Conservation (phyloP, 495 filamentous ascomycete species). For the Hyaloscypha bicolor region DNA sequence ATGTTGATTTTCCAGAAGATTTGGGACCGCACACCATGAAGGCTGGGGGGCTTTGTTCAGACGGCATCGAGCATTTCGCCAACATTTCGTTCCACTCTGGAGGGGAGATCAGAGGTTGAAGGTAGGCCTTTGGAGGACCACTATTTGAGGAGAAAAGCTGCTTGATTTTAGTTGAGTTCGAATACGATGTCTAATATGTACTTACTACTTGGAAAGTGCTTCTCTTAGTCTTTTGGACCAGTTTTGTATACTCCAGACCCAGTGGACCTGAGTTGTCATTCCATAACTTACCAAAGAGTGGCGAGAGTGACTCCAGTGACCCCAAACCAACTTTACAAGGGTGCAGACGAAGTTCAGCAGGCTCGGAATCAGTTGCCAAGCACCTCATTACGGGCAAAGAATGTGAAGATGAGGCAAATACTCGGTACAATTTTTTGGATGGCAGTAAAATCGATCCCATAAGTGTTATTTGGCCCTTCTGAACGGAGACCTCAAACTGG, state of each 20-base stretch:
- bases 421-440: constrained; percentile 53
- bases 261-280: constrained; percentile 49
- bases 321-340: constrained; percentile 58
- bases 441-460: constrained; percentile 65
- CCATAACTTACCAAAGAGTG: constrained; percentile 76
- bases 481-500: constrained; percentile 72
- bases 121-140: constrained; percentile 41
- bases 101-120: constrained; percentile 64
- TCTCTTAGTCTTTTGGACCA: constrained; percentile 5
- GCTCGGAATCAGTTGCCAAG: constrained; percentile 45
- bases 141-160: constrained; percentile 52
- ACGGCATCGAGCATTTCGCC: constrained; percentile 39
- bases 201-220: constrained; percentile 28
- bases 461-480: constrained; percentile 64
- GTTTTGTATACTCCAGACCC: constrained; percentile 9
- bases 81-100: constrained; percentile 64
- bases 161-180: background rate
- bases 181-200: background rate
- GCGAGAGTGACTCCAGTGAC: constrained; percentile 62
- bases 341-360: constrained; percentile 51
- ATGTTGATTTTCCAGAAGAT: constrained; percentile 84
- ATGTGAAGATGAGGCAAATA: constrained; percentile 77
- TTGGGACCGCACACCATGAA: constrained; percentile 78
- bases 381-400: constrained; percentile 73
- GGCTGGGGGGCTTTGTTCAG: constrained; percentile 45